Evolutionary conservation across 2,329 filamentous ascomycete genomes (phyloP).

Genomic region (Fusarium proliferatum): DNA sequence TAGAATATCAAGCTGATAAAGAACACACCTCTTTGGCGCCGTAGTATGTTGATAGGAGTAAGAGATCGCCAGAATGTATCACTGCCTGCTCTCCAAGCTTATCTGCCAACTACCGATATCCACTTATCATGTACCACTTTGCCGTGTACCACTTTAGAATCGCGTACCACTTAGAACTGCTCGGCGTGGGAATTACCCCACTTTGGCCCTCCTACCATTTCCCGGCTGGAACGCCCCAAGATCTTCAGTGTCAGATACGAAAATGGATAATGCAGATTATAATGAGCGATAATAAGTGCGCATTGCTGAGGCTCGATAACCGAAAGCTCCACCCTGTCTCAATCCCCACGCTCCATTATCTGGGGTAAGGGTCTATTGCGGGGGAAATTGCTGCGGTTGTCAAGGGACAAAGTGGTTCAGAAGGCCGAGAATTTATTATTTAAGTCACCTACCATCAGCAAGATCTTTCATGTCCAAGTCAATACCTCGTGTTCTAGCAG

Average conservation of each 20-base stretch:
- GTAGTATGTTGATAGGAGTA: accelerated
- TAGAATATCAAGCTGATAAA: accelerated
- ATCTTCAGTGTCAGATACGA: neutral
- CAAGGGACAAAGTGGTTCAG: neutral
- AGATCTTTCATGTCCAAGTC: no score
- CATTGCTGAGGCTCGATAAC: no score
- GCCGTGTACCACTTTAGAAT: neutral
- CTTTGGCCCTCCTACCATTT: neutral
- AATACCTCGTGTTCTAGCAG: no score
- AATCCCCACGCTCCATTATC: neutral
- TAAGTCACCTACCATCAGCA: accelerated
- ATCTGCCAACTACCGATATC: neutral
- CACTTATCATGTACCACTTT: neutral
- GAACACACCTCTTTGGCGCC: accelerated
- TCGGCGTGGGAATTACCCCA: neutral
- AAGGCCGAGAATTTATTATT: neutral
- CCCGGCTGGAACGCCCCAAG: accelerated
- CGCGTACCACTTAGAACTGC: accelerated
- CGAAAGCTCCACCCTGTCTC: neutral
- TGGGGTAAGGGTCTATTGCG: neutral
- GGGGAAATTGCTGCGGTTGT: neutral
- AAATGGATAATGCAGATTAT: neutral
- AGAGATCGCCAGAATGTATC: no score
- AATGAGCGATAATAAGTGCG: no score
- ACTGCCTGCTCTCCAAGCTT: neutral